A percentile compares a stretch with the other conserved stretches of the same genome.
Evolutionary conservation across 129 eudicot species (phyloP).

Genomic region (Centaurea solstitialis): DNA sequence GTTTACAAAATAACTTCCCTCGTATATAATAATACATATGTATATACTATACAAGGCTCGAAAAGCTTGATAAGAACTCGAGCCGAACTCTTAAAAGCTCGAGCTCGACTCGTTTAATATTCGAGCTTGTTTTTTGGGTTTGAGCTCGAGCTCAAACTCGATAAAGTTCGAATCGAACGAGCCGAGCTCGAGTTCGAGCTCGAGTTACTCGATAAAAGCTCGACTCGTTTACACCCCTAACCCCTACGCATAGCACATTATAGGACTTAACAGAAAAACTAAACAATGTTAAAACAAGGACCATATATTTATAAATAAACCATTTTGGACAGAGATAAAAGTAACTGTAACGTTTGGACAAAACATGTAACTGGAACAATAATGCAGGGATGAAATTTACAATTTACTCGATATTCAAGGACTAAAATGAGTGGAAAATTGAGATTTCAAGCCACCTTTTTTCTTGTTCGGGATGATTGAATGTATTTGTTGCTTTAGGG

Average conservation of each 20-base stretch:
- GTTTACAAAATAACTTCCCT: too few species aligned
- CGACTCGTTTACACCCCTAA: too few species aligned
- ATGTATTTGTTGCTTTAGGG: neutral
- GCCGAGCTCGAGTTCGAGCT: too few species aligned
- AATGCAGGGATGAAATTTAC: neutral
- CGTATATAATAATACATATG: too few species aligned
- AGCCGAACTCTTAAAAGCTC: too few species aligned
- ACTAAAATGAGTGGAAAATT: neutral
- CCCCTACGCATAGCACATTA: neutral
- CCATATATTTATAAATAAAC: neutral
- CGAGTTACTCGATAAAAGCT: too few species aligned
- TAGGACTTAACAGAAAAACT: neutral
- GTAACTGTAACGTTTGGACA: neutral
- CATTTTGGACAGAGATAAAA: neutral
- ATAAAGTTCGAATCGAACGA: too few species aligned
- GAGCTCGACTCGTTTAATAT: too few species aligned
- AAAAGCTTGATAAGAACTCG: too few species aligned
- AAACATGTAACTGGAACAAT: neutral
- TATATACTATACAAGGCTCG: too few species aligned
- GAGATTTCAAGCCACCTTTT: neutral
- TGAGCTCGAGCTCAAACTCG: too few species aligned
- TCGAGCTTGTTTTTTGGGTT: too few species aligned
- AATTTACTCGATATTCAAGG: neutral
- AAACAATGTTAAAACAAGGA: neutral
- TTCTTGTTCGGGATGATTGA: neutral